These are phyloP conservation scores for Aspergillus ruber DNA, from an alignment of 2,329 filamentous ascomycete genomes.

Conservation along the genomic window DNA sequence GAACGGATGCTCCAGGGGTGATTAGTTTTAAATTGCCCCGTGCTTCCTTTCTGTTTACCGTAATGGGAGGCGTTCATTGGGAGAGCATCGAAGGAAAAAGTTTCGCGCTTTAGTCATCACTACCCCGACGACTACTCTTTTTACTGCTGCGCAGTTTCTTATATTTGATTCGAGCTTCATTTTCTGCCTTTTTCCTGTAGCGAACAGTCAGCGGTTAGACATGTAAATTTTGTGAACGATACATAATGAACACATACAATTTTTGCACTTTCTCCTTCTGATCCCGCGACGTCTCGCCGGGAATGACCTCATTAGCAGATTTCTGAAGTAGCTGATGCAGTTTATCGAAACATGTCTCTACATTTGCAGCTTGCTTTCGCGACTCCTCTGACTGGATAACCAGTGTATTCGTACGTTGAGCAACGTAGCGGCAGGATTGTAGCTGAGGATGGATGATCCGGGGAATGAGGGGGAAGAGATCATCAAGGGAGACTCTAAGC, in stretches of 20 bases:
- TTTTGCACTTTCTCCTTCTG: slow-evolving; percentile 50
- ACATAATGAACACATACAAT: slow-evolving; percentile 36
- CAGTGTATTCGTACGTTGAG: slow-evolving; percentile 47
- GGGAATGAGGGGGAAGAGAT: slow-evolving; percentile 50
- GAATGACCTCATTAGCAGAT: slow-evolving; percentile 46
- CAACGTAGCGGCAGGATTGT: slow-evolving; percentile 49
- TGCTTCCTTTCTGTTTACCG: slow-evolving; percentile 5
- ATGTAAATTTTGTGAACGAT: neutral
- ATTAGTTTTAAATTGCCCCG: slow-evolving; percentile 8
- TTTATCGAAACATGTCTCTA: slow-evolving; percentile 53
- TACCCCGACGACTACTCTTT: slow-evolving; percentile 49
- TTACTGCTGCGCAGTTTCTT: slow-evolving; percentile 59
- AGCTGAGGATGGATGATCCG: slow-evolving; percentile 48
- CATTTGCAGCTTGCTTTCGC: slow-evolving; percentile 56
- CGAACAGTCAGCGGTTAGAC: slow-evolving; percentile 13
- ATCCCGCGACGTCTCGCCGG: slow-evolving; percentile 54
- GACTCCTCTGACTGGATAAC: slow-evolving; percentile 60
- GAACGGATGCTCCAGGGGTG: slow-evolving; percentile 23
- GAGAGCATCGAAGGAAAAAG: slow-evolving; percentile 8
- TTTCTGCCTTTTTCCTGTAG: slow-evolving; percentile 50
- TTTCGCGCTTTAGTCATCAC: slow-evolving; percentile 21
- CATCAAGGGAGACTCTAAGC: slow-evolving; percentile 49
- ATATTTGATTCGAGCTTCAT: slow-evolving; percentile 49
- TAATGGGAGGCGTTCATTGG: slow-evolving; percentile 20
- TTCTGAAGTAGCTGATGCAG: slow-evolving; percentile 50